Evolutionary conservation across 75 land plant genomes (phyloP).

Genomic region (Chamaecyparis obtusa): DNA sequence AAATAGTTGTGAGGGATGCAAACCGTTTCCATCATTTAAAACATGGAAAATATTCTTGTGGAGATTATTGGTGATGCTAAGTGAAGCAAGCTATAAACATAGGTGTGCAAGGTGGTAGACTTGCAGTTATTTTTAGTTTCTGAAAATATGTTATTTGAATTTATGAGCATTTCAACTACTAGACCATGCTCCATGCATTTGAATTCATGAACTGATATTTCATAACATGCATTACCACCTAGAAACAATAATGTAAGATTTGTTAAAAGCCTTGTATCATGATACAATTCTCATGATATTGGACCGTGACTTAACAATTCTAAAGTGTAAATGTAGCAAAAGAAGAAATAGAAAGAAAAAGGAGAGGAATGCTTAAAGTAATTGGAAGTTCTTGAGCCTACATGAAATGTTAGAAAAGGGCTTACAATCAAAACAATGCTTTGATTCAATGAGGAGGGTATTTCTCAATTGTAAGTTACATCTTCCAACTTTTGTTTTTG

Average conservation of each 20-base stretch:
- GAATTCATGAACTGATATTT: not conserved
- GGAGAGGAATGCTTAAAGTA: not conserved
- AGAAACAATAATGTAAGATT: not conserved
- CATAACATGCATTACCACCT: not conserved
- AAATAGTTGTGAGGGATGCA: constrained; percentile 3
- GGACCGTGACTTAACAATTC: not conserved
- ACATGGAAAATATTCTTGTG: not conserved
- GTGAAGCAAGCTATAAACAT: not conserved
- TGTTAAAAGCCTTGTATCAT: not conserved
- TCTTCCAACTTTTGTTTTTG: not conserved
- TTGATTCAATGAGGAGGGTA: not conserved
- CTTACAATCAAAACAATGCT: not conserved
- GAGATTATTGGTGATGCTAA: constrained; percentile 1
- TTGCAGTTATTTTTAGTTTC: not conserved
- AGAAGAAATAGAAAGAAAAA: not conserved
- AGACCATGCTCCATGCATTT: not conserved
- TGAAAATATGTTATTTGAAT: not conserved
- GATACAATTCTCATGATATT: not conserved
- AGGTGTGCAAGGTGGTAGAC: not conserved
- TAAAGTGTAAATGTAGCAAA: not conserved
- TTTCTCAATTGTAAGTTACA: not conserved
- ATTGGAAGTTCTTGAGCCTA: not conserved
- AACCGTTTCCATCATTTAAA: constrained; percentile 4
- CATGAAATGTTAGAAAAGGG: not conserved
- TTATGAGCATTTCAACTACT: not conserved